These are phyloP conservation scores for Imleria badia DNA, from an alignment of 768 basidiomycete species.

Conservation along the genomic window DNA sequence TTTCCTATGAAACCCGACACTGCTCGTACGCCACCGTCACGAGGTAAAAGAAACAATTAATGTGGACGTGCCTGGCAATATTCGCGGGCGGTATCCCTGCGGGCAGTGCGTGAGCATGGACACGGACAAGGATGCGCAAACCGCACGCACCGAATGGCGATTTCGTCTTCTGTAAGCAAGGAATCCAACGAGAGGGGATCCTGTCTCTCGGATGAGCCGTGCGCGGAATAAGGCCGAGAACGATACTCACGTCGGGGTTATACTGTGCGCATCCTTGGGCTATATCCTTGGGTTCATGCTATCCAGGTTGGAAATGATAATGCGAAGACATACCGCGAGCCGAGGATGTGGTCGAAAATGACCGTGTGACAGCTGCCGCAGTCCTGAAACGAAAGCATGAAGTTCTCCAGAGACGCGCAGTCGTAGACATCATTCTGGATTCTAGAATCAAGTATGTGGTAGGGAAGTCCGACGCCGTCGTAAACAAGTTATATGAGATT, in stretches of 20 bases:
- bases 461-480: background rate
- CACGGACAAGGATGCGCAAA: background rate
- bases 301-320: background rate
- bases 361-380: slow-evolving; percentile 10
- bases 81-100: slow-evolving; percentile 72
- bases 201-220: slow-evolving; percentile 38
- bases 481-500: background rate
- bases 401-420: slow-evolving; percentile 2
- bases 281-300: background rate
- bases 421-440: slow-evolving; percentile 1
- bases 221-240: background rate
- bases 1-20: slow-evolving; percentile 51
- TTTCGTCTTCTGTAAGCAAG: slow-evolving; percentile 85
- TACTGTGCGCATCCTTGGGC: slow-evolving; percentile 23
- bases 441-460: background rate
- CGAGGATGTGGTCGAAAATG: slow-evolving; percentile 21
- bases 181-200: slow-evolving; percentile 83
- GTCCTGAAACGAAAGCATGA: slow-evolving; percentile 11
- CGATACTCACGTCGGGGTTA: slow-evolving; percentile 18
- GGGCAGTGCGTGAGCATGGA: slow-evolving; percentile 1
- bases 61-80: slow-evolving; percentile 69
- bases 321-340: slow-evolving; percentile 17
- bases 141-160: slow-evolving; percentile 69
- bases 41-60: background rate
- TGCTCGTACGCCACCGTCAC: background rate